Percentiles rank a stretch among this genome's conserved stretches.
These are phyloP conservation scores for Alternaria alternata DNA, from an alignment of 2,329 filamentous ascomycete species.

Conservation along the genomic window DNA sequence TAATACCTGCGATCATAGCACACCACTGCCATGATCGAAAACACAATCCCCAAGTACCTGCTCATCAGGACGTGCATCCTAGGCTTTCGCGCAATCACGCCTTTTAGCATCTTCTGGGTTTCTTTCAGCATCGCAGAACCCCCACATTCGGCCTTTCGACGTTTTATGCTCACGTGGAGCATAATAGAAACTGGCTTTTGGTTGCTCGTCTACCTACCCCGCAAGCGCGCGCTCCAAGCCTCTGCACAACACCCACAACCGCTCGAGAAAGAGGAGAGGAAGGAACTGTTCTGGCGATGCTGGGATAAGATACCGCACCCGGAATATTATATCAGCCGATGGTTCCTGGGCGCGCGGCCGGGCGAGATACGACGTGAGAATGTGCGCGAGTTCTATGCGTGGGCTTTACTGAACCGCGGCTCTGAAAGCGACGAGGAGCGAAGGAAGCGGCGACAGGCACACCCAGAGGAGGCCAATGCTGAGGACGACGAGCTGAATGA, in stretches of 20 bases:
- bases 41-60: slow-evolving; percentile 50
- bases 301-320: slow-evolving; percentile 63
- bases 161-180: slow-evolving; percentile 55
- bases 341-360: slow-evolving; percentile 70
- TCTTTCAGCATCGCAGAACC: slow-evolving; percentile 48
- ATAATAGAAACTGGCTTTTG: slow-evolving; percentile 64
- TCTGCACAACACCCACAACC: slow-evolving; percentile 60
- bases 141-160: slow-evolving; percentile 35
- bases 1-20: neutral
- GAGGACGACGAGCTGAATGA: slow-evolving; percentile 63
- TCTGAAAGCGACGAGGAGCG: slow-evolving; percentile 45
- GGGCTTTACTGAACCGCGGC: slow-evolving; percentile 70
- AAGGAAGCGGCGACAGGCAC: slow-evolving; percentile 19
- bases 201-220: slow-evolving; percentile 62
- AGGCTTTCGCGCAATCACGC: slow-evolving; percentile 59
- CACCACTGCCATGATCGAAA: slow-evolving; percentile 51
- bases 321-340: slow-evolving; percentile 66
- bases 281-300: slow-evolving; percentile 65
- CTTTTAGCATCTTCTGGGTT: slow-evolving; percentile 59
- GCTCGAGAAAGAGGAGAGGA: slow-evolving; percentile 58
- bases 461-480: slow-evolving; percentile 28
- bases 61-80: slow-evolving; percentile 60
- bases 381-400: slow-evolving; percentile 70
- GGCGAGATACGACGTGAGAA: slow-evolving; percentile 72
- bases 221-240: slow-evolving; percentile 60